Evolutionary conservation across 805 yeast genomes (phyloP), one percentile per base, ranked within the genome.

Genomic region (Brettanomyces nanus): DNA sequence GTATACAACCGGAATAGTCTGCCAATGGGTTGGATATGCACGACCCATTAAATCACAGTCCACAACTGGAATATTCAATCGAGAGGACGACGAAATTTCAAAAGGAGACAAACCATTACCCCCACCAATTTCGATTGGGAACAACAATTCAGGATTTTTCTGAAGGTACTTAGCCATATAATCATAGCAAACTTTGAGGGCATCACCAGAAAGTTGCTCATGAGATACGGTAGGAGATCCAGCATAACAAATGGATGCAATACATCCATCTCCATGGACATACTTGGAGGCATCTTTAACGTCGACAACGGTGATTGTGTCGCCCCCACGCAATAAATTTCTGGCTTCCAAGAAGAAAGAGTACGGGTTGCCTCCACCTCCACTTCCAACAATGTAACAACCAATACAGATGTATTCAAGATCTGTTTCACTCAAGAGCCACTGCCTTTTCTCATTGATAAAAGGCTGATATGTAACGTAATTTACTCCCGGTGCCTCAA

Each of bases 341-440:
- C 64, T 48, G 1, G 58, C 45, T 32, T 60, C 63, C 23, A 70
- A 50, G 42, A 46, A 65, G 15, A 47, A 48, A 4, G 69, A 53
- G 47, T 68, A 66, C 18, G 75, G 74, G 36, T 60, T 60, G 28
- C 75, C 75, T 22, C 75, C 75, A 11, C 75, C 75, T 3, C 75
- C 75, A 49, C 70, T 65, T 6, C 75, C 75, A 4, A 70, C 56
- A 37, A 69, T 66, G 44, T 69, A 46, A 19, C 65, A 51, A n/a
- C 75, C 76, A 35, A 66, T 59, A 25, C 62, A 48, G 10, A 69
- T 42, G 40, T 59, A 59, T 27, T 68, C 73, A 55, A 69, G 43
- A 49, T 69, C 75, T 3, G 50, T 51, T 41, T 59, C 71, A 3
- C 64, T 53, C 17, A 68, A 36, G 5, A 56, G 33, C 73, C 73